phyloP scores from a whole-genome alignment of 768 basidiomycete species.

The Naematelia encephala region DNA sequence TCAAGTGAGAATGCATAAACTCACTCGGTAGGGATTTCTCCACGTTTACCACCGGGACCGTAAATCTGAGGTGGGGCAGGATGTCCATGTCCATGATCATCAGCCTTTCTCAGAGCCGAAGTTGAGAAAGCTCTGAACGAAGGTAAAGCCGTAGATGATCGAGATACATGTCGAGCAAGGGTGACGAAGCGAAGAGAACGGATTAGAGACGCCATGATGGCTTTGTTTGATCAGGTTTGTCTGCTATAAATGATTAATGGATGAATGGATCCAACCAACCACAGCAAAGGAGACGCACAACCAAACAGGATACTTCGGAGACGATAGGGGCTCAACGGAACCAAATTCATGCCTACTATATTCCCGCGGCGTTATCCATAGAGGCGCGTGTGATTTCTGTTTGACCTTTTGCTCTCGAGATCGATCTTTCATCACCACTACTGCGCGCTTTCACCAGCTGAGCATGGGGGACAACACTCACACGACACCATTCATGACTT shows the following conservation, averaged over 20 bases:
- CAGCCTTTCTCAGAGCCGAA: conserved; percentile 24
- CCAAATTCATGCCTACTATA: background rate
- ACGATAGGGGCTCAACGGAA: background rate
- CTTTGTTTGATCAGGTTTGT: background rate
- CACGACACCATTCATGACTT: no score
- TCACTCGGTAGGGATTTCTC: conserved; percentile 49
- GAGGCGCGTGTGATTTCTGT: background rate
- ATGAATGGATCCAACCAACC: no score
- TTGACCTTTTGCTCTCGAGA: background rate
- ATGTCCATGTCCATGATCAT: conserved; percentile 12
- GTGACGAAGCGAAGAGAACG: conserved; percentile 28
- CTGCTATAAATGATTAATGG: no score
- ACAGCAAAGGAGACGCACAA: no score
- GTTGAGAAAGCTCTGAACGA: conserved; percentile 34
- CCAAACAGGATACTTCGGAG: no score
- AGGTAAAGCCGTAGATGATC: conserved; percentile 11
- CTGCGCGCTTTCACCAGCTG: background rate
- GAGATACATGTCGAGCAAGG: conserved; percentile 12
- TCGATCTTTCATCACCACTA: no score
- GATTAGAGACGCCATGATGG: conserved; percentile 35
- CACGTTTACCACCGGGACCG: conserved; percentile 47
- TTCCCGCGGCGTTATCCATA: background rate
- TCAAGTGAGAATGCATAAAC: conserved; percentile 11
- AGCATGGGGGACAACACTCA: no score
- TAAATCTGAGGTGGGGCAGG: conserved; percentile 43